phyloP scores from a whole-genome alignment of 129 eudicot species.

The Tagetes patula region DNA sequence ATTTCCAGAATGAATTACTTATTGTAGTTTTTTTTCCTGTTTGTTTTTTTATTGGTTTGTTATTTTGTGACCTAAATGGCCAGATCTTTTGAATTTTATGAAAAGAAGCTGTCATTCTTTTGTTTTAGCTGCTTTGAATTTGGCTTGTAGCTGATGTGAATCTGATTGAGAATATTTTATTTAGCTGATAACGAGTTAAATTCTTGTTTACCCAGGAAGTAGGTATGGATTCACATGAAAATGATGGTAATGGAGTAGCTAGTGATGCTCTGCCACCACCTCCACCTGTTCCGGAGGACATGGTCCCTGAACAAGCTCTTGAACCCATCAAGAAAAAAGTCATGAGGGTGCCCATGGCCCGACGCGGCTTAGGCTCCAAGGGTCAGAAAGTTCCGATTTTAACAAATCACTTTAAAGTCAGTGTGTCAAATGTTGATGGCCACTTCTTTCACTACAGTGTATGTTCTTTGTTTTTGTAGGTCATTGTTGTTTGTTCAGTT shows the following conservation, averaged over 20 bases:
- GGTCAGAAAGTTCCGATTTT: slow-evolving; percentile 59
- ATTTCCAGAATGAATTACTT: background rate
- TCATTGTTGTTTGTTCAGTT: background rate
- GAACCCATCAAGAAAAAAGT: slow-evolving; percentile 52
- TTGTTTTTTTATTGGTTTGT: background rate
- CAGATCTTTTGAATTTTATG: slow-evolving; percentile 5
- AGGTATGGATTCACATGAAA: slow-evolving; percentile 48
- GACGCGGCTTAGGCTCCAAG: slow-evolving; percentile 67
- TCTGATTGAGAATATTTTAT: background rate
- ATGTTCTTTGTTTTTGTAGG: slow-evolving; percentile 28
- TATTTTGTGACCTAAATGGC: background rate
- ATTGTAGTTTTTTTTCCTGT: background rate
- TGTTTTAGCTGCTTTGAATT: slow-evolving; percentile 8
- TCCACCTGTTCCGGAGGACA: slow-evolving; percentile 68
- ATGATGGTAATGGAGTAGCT: slow-evolving; percentile 47
- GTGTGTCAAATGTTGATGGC: slow-evolving; percentile 61
- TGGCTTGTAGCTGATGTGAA: background rate
- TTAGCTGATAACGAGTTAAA: background rate
- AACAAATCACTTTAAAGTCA: slow-evolving; percentile 84
- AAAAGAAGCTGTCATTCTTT: background rate
- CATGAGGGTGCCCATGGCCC: slow-evolving; percentile 61
- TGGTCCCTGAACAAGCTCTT: slow-evolving; percentile 46
- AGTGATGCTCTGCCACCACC: slow-evolving; percentile 77
- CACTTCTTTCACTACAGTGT: slow-evolving; percentile 92
- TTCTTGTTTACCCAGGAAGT: slow-evolving; percentile 18